Conservation (phyloP, 177 flowering plant genomes). For the Vitis hybrid region DNA sequence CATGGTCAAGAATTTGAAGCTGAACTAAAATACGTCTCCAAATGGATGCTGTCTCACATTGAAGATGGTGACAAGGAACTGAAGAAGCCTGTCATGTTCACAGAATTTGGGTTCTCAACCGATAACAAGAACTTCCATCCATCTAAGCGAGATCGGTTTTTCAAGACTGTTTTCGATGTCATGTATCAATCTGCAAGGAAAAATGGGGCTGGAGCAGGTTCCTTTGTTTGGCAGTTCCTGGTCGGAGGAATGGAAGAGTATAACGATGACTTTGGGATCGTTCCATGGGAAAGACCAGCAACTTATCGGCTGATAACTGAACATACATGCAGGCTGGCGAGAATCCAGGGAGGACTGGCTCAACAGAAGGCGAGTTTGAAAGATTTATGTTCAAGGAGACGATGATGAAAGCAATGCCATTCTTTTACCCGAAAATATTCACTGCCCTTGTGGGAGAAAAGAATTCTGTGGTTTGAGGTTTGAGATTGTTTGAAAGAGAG, state of each 20-base stretch:
- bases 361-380: slow-evolving; percentile 28
- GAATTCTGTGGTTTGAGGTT: not conserved
- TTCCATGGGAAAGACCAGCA: slow-evolving; percentile 71
- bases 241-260: slow-evolving; percentile 88
- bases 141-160: slow-evolving; percentile 60
- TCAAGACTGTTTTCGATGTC: slow-evolving; percentile 47
- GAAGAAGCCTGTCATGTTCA: slow-evolving; percentile 65
- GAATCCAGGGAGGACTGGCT: slow-evolving; percentile 29
- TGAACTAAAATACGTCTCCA: slow-evolving; percentile 54
- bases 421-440: not conserved
- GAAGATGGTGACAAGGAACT: slow-evolving; percentile 72
- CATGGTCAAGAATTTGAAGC: slow-evolving; percentile 47
- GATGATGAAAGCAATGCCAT: slow-evolving; percentile 5
- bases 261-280: slow-evolving; percentile 77
- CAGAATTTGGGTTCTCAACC: slow-evolving; percentile 79
- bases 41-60: slow-evolving; percentile 83
- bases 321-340: slow-evolving; percentile 77
- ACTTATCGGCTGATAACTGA: slow-evolving; percentile 45
- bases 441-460: not conserved
- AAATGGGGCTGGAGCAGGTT: slow-evolving; percentile 75
- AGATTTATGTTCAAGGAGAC: slow-evolving; percentile 38
- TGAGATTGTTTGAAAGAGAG: not conserved
- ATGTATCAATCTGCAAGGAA: slow-evolving; percentile 70
- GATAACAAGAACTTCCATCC: slow-evolving; percentile 53
- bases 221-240: slow-evolving; percentile 83